These are phyloP conservation scores for Aurinia saxatilis DNA, from an alignment of 345 rosid species.

Conservation along the genomic window DNA sequence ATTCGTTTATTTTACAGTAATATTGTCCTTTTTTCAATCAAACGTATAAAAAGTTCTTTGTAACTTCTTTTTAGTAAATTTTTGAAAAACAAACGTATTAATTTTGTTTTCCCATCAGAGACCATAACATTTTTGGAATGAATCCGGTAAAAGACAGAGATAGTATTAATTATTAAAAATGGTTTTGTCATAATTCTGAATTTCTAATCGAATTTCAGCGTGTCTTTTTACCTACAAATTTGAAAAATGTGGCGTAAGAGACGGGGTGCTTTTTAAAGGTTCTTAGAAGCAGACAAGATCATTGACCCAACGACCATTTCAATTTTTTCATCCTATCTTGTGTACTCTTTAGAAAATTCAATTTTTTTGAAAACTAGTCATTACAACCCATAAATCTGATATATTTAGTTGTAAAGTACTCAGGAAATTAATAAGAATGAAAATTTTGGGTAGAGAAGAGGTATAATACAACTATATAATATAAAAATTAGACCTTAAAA, in stretches of 20 bases:
- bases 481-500: neutral
- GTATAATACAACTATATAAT: neutral
- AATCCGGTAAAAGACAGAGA: too few relatives aligned
- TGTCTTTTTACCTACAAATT: neutral
- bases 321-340: neutral
- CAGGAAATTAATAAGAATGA: neutral
- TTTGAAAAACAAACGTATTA: too few relatives aligned
- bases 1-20: too few relatives aligned
- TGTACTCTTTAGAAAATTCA: conserved; percentile 19
- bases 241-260: neutral
- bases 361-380: neutral
- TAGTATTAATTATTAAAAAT: too few relatives aligned
- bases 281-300: conserved; percentile 19
- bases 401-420: neutral
- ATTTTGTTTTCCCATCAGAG: too few relatives aligned
- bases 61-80: too few relatives aligned
- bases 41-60: too few relatives aligned
- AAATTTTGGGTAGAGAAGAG: neutral
- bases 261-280: conserved; percentile 17
- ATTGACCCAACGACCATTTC: conserved; percentile 16
- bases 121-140: too few relatives aligned
- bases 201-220: too few relatives aligned
- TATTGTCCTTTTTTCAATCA: too few relatives aligned
- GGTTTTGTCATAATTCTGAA: too few relatives aligned
- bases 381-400: neutral